Percentiles rank a stretch among this genome's conserved stretches.
These are phyloP conservation scores for Boletus fagicola DNA, from an alignment of 768 basidiomycete genomes.

Conservation along the genomic window DNA sequence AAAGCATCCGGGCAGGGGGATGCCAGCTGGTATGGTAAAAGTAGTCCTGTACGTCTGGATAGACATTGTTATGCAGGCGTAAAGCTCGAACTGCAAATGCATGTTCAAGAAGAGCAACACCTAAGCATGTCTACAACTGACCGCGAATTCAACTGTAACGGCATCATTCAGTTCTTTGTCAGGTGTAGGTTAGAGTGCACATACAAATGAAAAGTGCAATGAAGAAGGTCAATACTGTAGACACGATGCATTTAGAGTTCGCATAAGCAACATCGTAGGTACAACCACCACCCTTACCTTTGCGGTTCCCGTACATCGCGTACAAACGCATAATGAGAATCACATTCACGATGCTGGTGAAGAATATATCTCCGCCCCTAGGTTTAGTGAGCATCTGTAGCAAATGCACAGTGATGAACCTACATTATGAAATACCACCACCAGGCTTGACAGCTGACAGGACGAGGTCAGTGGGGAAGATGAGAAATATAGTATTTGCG, in stretches of 20 bases:
- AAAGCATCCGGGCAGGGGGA: too few relatives aligned
- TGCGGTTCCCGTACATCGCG: not conserved
- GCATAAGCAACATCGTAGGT: not conserved
- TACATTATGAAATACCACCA: too few relatives aligned
- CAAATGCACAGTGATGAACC: too few relatives aligned
- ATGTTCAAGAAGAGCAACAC: too few relatives aligned
- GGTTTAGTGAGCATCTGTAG: too few relatives aligned
- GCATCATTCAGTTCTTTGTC: not conserved
- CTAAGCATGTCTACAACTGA: not conserved
- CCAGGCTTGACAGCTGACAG: too few relatives aligned
- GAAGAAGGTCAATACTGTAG: not conserved
- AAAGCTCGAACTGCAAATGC: constrained; percentile 1
- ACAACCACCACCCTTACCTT: not conserved
- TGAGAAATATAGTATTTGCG: too few relatives aligned
- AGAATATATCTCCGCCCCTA: too few relatives aligned
- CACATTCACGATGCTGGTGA: not conserved
- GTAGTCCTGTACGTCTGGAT: not conserved
- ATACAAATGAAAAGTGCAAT: not conserved
- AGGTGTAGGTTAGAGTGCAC: too few relatives aligned
- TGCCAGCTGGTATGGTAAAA: not conserved
- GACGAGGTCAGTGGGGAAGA: too few relatives aligned
- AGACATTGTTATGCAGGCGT: not conserved
- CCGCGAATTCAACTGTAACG: not conserved
- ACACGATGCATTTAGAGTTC: not conserved
- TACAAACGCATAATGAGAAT: not conserved